Base-by-base conservation (phyloP, 2,329 filamentous ascomycete genomes). In the Fusarium verticillioides region DNA sequence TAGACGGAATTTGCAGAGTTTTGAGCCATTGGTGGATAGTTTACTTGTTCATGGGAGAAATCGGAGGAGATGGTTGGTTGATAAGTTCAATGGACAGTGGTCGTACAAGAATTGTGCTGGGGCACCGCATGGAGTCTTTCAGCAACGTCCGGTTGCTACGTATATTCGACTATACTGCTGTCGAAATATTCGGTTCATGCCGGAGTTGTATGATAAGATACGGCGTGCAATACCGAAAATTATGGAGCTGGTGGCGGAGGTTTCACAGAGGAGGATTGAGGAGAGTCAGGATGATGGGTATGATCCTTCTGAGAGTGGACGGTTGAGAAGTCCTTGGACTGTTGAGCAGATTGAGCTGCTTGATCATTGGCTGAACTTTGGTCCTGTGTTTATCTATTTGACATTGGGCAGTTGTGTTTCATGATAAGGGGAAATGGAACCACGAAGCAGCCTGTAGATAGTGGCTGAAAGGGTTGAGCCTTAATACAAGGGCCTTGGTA, bases 1-100 rank as follows among this genome's bases (percentile, higher is more conserved):
- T 4, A 37, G 13, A n/a, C 13, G 2, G 19, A 1, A 26, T 11
- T 2, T 53, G 5, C 3, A 28, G 4, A 13, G 2, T 1, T 36
- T 53, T 7, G 50, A 53, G 0, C 15, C 34, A 7, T 2, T 37
- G 5, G 19, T 39, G 8, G 5, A 37, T 7, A 28, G 5, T 7
- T 15, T 16, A 1, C 28, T 49, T 8, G 37, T 21, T 21, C 10
- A 19, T 3, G 18, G 18, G 36, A 6, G 36, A 9, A 19, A 37
- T 37, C 19, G 50, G 5, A 37, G 21, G 12, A 2, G 19, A 7
- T 54, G 50, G 50, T 5, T 54, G 2, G 5, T 54, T 3, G 19
- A n/a, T 2, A 54, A n/a, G 34, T 39, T n/a, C 50, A 54, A 54
- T 11, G 50, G 50, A 2, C 26, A 54, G 26, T 54, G 50, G 50